Conservation (phyloP, 1,139 yeast genomes). For the Yamadazyma pseudoaaseri region DNA sequence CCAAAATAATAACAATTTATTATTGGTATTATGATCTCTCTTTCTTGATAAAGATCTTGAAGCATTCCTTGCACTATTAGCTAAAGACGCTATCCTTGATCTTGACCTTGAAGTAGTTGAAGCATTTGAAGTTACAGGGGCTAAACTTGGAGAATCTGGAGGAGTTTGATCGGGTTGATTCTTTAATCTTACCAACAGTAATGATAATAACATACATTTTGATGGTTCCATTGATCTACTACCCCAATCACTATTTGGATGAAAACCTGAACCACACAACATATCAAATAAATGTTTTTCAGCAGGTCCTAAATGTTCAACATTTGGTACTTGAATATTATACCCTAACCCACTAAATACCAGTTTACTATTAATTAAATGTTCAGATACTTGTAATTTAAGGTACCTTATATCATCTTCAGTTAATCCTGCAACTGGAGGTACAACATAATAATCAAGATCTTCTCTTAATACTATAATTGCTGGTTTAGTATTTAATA, state of each 20-base stretch:
- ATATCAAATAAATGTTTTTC: constrained; percentile 93
- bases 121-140: constrained; percentile 46
- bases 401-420: constrained; percentile 58
- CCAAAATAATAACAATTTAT: constrained; percentile 90
- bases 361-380: constrained; percentile 51
- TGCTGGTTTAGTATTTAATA: constrained; percentile 80
- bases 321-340: constrained; percentile 24
- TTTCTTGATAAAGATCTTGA: constrained; percentile 54
- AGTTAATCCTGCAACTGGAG: constrained; percentile 56
- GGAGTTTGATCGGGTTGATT: constrained; percentile 30
- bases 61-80: constrained; percentile 48
- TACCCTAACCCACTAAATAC: constrained; percentile 76
- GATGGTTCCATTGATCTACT: constrained; percentile 81
- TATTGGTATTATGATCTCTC: constrained; percentile 37
- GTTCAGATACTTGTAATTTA: constrained; percentile 62
- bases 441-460: constrained; percentile 87
- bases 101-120: constrained; percentile 43
- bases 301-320: constrained; percentile 69
- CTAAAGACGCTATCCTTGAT: constrained; percentile 41
- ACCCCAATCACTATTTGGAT: constrained; percentile 76
- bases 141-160: constrained; percentile 49
- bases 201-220: constrained; percentile 80
- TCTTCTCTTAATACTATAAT: constrained; percentile 93
- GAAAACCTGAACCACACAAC: constrained; percentile 90
- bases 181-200: constrained; percentile 72